Conservation (phyloP, 192 early-diverging fungal species). For the Coemansia erecta region DNA sequence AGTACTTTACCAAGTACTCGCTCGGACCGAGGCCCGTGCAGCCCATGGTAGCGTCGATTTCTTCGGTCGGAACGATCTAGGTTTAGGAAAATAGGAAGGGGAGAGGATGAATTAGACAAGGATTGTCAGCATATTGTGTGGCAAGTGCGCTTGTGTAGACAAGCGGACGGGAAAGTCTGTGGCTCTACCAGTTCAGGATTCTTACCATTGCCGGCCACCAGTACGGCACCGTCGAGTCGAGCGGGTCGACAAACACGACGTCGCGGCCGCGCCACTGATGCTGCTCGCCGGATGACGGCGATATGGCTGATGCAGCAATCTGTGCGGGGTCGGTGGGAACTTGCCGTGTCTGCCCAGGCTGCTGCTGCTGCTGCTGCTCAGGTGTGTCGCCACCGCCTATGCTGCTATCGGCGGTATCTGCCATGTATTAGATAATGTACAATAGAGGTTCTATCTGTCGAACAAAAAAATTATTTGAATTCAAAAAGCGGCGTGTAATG, state of each 20-base stretch:
- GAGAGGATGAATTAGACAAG: background rate
- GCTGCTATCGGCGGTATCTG: too few relatives aligned
- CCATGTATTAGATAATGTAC: too few relatives aligned
- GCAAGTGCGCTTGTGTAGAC: background rate
- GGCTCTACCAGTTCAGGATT: slow-evolving; percentile 53
- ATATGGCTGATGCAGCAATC: background rate
- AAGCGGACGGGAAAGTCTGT: background rate
- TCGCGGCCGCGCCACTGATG: slow-evolving; percentile 46
- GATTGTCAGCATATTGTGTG: background rate
- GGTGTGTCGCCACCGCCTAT: background rate
- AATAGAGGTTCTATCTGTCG: too few relatives aligned
- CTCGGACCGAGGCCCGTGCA: slow-evolving; percentile 28
- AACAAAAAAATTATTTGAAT: too few relatives aligned
- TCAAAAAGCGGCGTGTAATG: too few relatives aligned
- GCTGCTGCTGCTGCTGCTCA: background rate
- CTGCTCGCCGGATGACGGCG: background rate
- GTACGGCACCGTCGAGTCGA: slow-evolving; percentile 55
- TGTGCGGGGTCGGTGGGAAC: slow-evolving; percentile 2
- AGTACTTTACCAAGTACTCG: slow-evolving; percentile 56
- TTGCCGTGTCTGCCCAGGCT: background rate
- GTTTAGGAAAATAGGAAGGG: background rate
- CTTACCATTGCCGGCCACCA: slow-evolving; percentile 68
- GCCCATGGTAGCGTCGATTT: slow-evolving; percentile 53
- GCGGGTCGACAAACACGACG: slow-evolving; percentile 67
- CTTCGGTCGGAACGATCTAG: slow-evolving; percentile 54